Percentiles rank a stretch among this genome's conserved stretches.
Evolutionary conservation across 2,329 filamentous ascomycete genomes (phyloP).

Genomic region (Zymoseptoria passerinii): DNA sequence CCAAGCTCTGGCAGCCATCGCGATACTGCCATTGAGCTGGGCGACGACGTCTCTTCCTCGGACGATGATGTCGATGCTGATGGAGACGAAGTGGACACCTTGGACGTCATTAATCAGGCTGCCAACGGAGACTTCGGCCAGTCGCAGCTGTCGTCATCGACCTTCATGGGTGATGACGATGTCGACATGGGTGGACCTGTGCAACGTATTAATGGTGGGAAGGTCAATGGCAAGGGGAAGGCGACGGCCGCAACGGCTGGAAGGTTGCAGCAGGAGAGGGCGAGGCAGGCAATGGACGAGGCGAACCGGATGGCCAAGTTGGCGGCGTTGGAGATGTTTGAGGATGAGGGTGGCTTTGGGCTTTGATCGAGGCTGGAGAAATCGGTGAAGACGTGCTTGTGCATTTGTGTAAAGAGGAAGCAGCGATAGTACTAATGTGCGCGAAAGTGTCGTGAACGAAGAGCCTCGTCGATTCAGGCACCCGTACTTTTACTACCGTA

Average conservation of each 20-base stretch:
- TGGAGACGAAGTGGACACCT: slow-evolving; percentile 40
- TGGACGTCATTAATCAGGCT: slow-evolving; percentile 54
- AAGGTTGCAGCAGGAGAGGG: slow-evolving; percentile 3
- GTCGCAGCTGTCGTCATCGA: slow-evolving; percentile 7
- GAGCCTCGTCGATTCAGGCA: no score
- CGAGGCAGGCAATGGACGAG: slow-evolving; percentile 19
- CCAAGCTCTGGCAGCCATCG: slow-evolving; percentile 28
- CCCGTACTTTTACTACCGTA: no score
- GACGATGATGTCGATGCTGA: slow-evolving; percentile 23
- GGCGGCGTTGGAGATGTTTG: slow-evolving; percentile 26
- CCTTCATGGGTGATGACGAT: slow-evolving; percentile 1
- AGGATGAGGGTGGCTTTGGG: slow-evolving; percentile 1
- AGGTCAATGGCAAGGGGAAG: background rate
- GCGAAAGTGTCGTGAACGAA: background rate
- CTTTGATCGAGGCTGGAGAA: background rate
- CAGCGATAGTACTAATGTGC: background rate
- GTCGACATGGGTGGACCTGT: background rate
- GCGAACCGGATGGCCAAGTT: slow-evolving; percentile 31
- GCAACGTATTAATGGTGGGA: background rate
- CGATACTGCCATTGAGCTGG: slow-evolving; percentile 13
- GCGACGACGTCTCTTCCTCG: slow-evolving; percentile 40
- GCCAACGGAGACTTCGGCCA: slow-evolving; percentile 6
- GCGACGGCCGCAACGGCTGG: slow-evolving; percentile 1
- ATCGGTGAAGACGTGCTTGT: background rate
- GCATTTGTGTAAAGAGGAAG: background rate